Conservation (phyloP, 108 stramenopile species). For the Pseudonitzschia pungens region DNA sequence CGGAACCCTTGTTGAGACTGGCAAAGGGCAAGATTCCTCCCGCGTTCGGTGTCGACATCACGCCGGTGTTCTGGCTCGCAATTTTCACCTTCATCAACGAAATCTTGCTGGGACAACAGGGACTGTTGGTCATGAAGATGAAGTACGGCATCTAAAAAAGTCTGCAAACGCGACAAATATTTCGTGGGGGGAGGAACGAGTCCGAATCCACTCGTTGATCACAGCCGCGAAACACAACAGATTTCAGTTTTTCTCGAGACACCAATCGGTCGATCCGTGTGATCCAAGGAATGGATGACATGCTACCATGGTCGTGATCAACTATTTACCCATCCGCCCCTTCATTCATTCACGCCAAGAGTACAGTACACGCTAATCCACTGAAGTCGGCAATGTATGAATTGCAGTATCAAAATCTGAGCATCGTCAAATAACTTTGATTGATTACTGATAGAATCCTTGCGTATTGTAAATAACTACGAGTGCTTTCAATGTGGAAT, state of each 20-base stretch:
- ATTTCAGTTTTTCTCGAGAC: not conserved
- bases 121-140: slow-evolving; percentile 91
- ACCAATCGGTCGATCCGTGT: not conserved
- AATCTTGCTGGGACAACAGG: slow-evolving; percentile 94
- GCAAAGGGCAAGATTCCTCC: slow-evolving; percentile 76
- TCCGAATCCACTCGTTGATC: not conserved
- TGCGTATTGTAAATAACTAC: too few species aligned
- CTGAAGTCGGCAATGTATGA: not conserved
- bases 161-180: not conserved
- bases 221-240: not conserved
- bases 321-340: not conserved
- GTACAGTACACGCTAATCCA: not conserved
- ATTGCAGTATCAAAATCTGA: not conserved
- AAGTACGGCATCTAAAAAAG: slow-evolving; percentile 78
- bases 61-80: slow-evolving; percentile 93
- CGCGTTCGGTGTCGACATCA: slow-evolving; percentile 97
- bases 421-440: too few species aligned
- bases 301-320: not conserved
- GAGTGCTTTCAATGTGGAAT: too few species aligned
- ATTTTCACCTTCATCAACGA: slow-evolving; percentile 93
- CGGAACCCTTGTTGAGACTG: slow-evolving; percentile 74
- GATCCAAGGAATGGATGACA: not conserved
- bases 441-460: too few species aligned
- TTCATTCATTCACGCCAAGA: not conserved
- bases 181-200: not conserved